Evolutionary conservation across 495 filamentous ascomycete genomes (phyloP), one percentile per base, ranked within the genome.

Genomic region (Cercophora newfieldiana): DNA sequence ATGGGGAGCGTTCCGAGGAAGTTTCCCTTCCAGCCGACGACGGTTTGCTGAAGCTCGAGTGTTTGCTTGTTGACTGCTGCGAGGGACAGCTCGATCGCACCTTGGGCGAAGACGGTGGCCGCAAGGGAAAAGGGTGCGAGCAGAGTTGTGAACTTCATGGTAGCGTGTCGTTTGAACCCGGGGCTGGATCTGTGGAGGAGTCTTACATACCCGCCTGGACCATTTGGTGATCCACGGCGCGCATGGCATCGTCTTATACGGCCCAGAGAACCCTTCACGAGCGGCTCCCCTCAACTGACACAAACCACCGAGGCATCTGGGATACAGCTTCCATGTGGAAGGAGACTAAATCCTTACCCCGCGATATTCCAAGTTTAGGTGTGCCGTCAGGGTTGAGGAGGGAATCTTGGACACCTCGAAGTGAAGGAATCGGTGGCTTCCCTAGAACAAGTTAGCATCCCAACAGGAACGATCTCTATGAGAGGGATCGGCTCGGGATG

Each of bases 61-160:
- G 78, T 77, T 28, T 65, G 37, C 50, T 66, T 50, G 48, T 69
- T 58, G 69, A 78, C 71, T 24, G 54, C 63, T 26, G 14, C n/a
- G 59, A 80, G 66, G 26, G 76, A 74, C 22, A 51, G 61, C 22
- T 69, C 30, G 51, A 80, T 77, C 53, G 77, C 65, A 51, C 49
- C 65, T 30, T 75, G 69, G 24, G 75, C 74, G 28, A 64, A 33
- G 53, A 68, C 37, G 37, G 26, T 58, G 28, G 68, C 26, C 28
- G 65, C 47, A n/a, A 73, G 60, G 47, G 73, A 47, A 50, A 71
- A 44, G 65, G 68, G 62, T 53, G 59, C 12, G 65, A 72, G 68
- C 67, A 70, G 50, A 26, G 63, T 66, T 21, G 63, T 63, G 65
- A 73, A 24, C 54, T 66, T 64, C 72, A 73, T 75, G 1, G 26